phyloP scores from a whole-genome alignment of 169 alveolate species.

The Toxoplasma gondii region DNA sequence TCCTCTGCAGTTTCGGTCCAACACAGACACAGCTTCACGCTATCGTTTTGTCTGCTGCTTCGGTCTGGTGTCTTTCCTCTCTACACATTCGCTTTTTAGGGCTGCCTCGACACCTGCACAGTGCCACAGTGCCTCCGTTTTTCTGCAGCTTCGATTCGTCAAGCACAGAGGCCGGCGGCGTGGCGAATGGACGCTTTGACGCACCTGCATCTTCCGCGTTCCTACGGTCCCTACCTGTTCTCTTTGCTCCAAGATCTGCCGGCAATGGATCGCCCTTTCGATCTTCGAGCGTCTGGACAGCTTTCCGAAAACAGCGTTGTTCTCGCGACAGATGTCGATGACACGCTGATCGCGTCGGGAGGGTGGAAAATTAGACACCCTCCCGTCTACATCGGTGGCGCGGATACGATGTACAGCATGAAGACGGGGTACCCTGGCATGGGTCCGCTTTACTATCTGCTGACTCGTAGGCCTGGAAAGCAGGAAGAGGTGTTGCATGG shows the following conservation, averaged over 20 bases:
- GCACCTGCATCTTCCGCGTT: neutral
- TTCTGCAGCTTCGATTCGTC: neutral
- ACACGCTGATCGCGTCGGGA: conserved; percentile 38
- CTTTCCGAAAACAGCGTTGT: neutral
- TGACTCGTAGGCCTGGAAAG: conserved; percentile 16
- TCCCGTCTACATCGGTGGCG: conserved; percentile 26
- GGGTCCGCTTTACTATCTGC: conserved; percentile 11
- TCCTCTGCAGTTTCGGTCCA: too few relatives aligned
- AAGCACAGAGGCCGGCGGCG: neutral
- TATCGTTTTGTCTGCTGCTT: too few relatives aligned
- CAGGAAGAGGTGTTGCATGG: neutral
- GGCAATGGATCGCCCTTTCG: neutral
- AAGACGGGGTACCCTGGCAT: conserved; percentile 47
- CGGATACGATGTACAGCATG: conserved; percentile 11
- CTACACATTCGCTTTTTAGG: too few relatives aligned
- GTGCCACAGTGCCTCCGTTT: too few relatives aligned
- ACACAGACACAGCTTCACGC: too few relatives aligned
- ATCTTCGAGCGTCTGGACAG: neutral
- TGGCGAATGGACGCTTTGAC: neutral
- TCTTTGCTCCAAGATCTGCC: neutral
- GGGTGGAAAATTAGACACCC: conserved; percentile 31
- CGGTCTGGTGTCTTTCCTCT: too few relatives aligned
- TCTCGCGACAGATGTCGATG: conserved; percentile 44
- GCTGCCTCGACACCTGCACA: too few relatives aligned
- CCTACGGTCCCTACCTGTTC: neutral